phyloP scores from a whole-genome alignment of 768 basidiomycete species.

The Trametes cinnabarina region DNA sequence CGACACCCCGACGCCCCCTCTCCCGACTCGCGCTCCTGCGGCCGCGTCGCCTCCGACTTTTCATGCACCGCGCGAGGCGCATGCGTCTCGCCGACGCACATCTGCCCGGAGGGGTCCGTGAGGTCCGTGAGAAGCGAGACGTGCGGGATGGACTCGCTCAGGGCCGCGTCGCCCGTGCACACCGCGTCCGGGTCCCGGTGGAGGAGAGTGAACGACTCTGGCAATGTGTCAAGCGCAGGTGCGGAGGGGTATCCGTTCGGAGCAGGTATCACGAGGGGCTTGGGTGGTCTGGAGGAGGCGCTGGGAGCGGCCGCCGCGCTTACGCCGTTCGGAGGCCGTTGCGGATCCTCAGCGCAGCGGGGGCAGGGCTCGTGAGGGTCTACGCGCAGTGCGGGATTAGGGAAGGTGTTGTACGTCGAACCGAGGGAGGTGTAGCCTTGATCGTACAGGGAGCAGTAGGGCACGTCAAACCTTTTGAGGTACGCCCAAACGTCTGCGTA shows the following conservation, averaged over 20 bases:
- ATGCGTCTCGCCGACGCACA: constrained; percentile 1
- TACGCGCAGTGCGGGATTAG: constrained; percentile 75
- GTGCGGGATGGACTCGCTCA: constrained; percentile 18
- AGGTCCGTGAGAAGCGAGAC: constrained; percentile 14
- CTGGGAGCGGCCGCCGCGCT: constrained; percentile 14
- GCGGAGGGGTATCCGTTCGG: background rate
- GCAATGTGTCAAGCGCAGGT: constrained; percentile 1
- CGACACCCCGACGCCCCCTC: background rate
- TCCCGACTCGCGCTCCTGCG: background rate
- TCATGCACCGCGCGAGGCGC: background rate
- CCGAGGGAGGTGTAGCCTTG: constrained; percentile 98
- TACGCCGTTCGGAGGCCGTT: constrained; percentile 14
- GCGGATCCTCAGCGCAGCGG: constrained; percentile 11
- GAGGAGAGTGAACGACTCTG: constrained; percentile 23
- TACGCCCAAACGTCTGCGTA: constrained; percentile 91
- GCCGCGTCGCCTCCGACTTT: constrained; percentile 14
- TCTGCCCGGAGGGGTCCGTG: background rate
- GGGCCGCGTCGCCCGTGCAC: constrained; percentile 15
- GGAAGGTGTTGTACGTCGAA: constrained; percentile 91
- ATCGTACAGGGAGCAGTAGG: constrained; percentile 89
- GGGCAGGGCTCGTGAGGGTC: constrained; percentile 13
- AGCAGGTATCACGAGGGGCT: background rate
- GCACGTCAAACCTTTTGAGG: constrained; percentile 67
- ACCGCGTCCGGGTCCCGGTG: constrained; percentile 1
- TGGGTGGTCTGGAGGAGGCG: constrained; percentile 14